A percentile compares a stretch with the other conserved stretches of the same genome.
phyloP scores from a whole-genome alignment of 495 filamentous ascomycete genomes.

The Hapsidospora chrysogenum region DNA sequence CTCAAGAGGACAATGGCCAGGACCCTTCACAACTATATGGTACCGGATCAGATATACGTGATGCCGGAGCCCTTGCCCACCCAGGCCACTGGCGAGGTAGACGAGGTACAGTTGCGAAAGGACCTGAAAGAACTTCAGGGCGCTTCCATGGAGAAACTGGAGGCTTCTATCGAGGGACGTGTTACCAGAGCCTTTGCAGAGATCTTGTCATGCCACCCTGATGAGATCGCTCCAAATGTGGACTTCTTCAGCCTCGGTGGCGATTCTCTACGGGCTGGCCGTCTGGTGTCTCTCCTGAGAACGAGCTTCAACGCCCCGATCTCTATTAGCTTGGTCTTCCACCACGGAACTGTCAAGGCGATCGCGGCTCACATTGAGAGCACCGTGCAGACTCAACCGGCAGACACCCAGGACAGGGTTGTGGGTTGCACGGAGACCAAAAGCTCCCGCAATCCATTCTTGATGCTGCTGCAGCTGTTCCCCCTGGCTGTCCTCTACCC shows the following conservation, averaged over 20 bases:
- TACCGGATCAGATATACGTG: constrained; percentile 13
- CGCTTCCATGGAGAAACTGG: constrained; percentile 3
- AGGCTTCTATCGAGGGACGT: constrained; percentile 8
- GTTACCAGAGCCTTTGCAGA: constrained; percentile 16
- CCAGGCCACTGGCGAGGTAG: constrained; percentile 9
- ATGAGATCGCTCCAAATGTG: constrained; percentile 11
- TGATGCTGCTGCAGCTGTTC: constrained; percentile 21
- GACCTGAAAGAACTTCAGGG: constrained; percentile 6
- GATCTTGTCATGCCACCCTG: constrained; percentile 9
- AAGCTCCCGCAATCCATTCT: constrained; percentile 20
- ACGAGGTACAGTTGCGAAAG: constrained; percentile 10
- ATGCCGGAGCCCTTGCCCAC: constrained; percentile 13
- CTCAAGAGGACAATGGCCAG: constrained; percentile 1
- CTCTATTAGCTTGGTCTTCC: constrained; percentile 23
- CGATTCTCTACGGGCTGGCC: constrained; percentile 25
- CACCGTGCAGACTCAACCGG: neutral
- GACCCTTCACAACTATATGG: constrained; percentile 11
- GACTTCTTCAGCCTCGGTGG: constrained; percentile 29
- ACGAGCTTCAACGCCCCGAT: constrained; percentile 17
- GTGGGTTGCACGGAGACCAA: constrained; percentile 9
- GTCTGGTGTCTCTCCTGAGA: constrained; percentile 20
- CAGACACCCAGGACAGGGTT: neutral
- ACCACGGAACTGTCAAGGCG: constrained; percentile 12
- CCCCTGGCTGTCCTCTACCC: constrained; percentile 20
- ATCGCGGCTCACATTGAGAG: constrained; percentile 12